Base-by-base conservation (phyloP, 345 rosid species). In the Lenwebbia sp. region DNA sequence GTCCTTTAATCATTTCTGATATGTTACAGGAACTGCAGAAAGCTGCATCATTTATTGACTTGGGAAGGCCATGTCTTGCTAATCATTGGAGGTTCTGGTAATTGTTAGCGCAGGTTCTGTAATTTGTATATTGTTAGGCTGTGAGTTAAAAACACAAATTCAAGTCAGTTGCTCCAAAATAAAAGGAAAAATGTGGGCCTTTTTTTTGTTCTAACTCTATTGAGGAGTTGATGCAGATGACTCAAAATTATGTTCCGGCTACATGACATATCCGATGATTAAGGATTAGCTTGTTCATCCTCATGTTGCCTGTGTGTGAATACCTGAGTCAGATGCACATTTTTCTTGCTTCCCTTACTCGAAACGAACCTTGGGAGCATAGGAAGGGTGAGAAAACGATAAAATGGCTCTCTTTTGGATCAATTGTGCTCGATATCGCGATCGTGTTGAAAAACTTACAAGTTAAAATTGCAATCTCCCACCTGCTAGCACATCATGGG, bases 201-300 rank as follows among this genome's bases (percentile, higher is more conserved):
- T 37, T 19, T 65, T 22, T 37, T 37, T 5, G 47, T 70, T 19
- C 81, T 1, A 26, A 70, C 47, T 70, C 44, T 37, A 60, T 60
- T 62, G 82, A 60, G 60, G 51, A 41, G 70, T 82, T 70, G 22
- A 30, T 52, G 87, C 83, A 65, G 83, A 86, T 86, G 87, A 53
- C 60, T 81, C 40, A 33, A 58, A 40, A 40, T 57, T 70, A 37
- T 52, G 83, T 74, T 53, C 28, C 5, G 17, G 85, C 30, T 23
- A 33, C 50, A 62, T 44, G 78, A 57, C 26, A 44, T 23, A 26
- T 23, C 23, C 30, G 4, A 83, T 37, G 5, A n/a, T 40, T 17
- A 52, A 51, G 81, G 81, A 70, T 70, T 52, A 53, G 57, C 57
- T 52, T 82, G 84, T 52, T 53, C 84, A 17, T 83, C 44, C 25